Evolutionary conservation across 1,139 yeast genomes (phyloP).

Genomic region (Wickerhamomyces sp.): DNA sequence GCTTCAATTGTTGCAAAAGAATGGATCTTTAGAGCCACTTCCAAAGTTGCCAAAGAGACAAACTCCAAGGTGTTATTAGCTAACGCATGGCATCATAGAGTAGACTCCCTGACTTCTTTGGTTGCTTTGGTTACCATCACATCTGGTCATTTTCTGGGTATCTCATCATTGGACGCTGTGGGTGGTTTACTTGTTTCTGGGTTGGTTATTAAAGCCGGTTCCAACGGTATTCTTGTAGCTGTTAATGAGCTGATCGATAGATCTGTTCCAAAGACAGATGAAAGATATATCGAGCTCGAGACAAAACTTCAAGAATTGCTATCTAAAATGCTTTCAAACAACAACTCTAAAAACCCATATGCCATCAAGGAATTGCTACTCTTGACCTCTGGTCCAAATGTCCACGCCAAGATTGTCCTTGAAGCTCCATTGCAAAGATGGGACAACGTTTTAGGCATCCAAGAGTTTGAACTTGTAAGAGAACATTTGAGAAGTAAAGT

Average conservation of each 20-base stretch:
- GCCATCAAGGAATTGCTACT: constrained; percentile 46
- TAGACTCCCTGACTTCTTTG: constrained; percentile 87
- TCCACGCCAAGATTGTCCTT: constrained; percentile 35
- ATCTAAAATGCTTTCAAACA: constrained; percentile 29
- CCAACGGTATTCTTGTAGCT: constrained; percentile 64
- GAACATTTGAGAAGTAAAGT: constrained; percentile 25
- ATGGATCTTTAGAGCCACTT: constrained; percentile 76
- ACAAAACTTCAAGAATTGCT: constrained; percentile 32
- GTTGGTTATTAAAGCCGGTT: constrained; percentile 80
- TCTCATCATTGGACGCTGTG: constrained; percentile 83
- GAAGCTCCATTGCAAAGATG: constrained; percentile 38
- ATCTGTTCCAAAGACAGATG: constrained; percentile 36
- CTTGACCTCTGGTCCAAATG: constrained; percentile 69
- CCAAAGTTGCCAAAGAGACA: constrained; percentile 67
- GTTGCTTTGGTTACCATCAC: constrained; percentile 89
- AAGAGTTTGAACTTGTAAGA: constrained; percentile 42
- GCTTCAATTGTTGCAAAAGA: constrained; percentile 85
- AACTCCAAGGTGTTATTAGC: constrained; percentile 90
- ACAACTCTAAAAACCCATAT: constrained; percentile 33
- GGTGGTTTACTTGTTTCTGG: constrained; percentile 87
- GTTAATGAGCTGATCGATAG: constrained; percentile 72
- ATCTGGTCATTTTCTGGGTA: constrained; percentile 70
- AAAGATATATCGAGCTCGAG: constrained; percentile 35
- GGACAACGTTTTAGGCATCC: constrained; percentile 37
- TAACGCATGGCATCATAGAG: constrained; percentile 98